phyloP scores from a whole-genome alignment of 2,329 filamentous ascomycete genomes.

The Sclerotiophoma versabilis region DNA sequence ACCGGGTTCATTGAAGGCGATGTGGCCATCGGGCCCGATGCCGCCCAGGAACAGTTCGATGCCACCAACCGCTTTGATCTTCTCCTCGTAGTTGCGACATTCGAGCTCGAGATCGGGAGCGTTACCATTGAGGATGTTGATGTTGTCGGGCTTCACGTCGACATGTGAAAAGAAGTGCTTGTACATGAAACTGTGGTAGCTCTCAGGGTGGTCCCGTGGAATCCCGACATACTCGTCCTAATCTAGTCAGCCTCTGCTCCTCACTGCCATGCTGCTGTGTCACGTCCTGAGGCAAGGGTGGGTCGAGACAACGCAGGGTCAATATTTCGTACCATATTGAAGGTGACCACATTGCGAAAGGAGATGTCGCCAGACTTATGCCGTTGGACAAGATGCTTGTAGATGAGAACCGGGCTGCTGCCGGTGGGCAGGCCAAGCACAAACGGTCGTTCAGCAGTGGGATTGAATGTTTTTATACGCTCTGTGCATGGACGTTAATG shows the following conservation, averaged over 20 bases:
- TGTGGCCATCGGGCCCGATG: slow-evolving; percentile 85
- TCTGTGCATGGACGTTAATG: slow-evolving; percentile 56
- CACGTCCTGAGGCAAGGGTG: slow-evolving; percentile 23
- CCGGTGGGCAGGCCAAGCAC: slow-evolving; percentile 85
- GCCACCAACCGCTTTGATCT: slow-evolving; percentile 75
- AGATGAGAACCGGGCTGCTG: slow-evolving; percentile 79
- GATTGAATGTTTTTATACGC: slow-evolving; percentile 78
- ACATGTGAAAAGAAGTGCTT: slow-evolving; percentile 88
- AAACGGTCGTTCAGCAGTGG: slow-evolving; percentile 75
- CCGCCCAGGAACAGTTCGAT: slow-evolving; percentile 88
- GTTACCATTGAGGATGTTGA: slow-evolving; percentile 85
- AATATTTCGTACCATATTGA: slow-evolving; percentile 75
- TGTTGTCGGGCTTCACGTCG: slow-evolving; percentile 80
- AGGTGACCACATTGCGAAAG: slow-evolving; percentile 87
- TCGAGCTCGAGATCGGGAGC: slow-evolving; percentile 77
- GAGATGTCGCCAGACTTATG: slow-evolving; percentile 78
- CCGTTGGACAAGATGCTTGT: slow-evolving; percentile 75
- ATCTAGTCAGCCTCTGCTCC: slow-evolving; percentile 30
- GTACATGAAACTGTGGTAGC: slow-evolving; percentile 94
- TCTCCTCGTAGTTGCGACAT: slow-evolving; percentile 79
- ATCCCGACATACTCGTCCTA: slow-evolving; percentile 88
- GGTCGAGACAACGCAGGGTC: slow-evolving; percentile 16
- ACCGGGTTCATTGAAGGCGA: slow-evolving; percentile 90
- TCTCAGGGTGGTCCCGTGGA: slow-evolving; percentile 81
- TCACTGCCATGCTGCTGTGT: slow-evolving; percentile 26